Percentiles rank a stretch among this genome's conserved stretches.
Evolutionary conservation across 805 yeast species (phyloP).

Genomic region (Saturnispora silvae): DNA sequence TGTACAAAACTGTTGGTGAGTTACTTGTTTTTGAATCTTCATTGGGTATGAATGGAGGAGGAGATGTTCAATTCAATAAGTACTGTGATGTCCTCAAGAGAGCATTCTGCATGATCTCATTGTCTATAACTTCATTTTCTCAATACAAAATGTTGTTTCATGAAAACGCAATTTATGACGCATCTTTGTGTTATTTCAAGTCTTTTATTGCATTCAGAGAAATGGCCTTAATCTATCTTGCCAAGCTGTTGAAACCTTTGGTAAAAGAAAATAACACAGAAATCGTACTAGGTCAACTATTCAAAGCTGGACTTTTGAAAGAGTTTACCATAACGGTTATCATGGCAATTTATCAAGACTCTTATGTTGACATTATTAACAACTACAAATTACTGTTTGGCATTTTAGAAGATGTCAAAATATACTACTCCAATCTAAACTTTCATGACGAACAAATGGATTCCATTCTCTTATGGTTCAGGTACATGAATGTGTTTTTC

Average conservation of each 20-base stretch:
- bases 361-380: conserved; percentile 20
- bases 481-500: conserved; percentile 29
- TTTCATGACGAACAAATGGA: conserved; percentile 16
- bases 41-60: conserved; percentile 6
- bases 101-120: conserved; percentile 19
- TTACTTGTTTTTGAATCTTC: conserved; percentile 13
- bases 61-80: conserved; percentile 12
- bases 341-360: conserved; percentile 23
- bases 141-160: conserved; percentile 19
- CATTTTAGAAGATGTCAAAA: conserved; percentile 19
- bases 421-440: conserved; percentile 9
- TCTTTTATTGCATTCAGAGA: conserved; percentile 22
- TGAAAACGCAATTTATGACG: conserved; percentile 20
- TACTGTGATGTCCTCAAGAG: conserved; percentile 18
- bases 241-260: conserved; percentile 15
- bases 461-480: conserved; percentile 22
- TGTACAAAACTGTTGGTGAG: conserved; percentile 22
- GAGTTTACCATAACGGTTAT: conserved; percentile 20
- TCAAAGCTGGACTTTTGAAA: conserved; percentile 17
- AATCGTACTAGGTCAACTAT: conserved; percentile 14
- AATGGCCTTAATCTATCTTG: conserved; percentile 15
- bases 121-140: conserved; percentile 19
- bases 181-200: conserved; percentile 16
- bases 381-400: conserved; percentile 19
- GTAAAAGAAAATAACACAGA: conserved; percentile 3